Conservation (phyloP, 345 rosid genomes). For the Syzygium jambos region DNA sequence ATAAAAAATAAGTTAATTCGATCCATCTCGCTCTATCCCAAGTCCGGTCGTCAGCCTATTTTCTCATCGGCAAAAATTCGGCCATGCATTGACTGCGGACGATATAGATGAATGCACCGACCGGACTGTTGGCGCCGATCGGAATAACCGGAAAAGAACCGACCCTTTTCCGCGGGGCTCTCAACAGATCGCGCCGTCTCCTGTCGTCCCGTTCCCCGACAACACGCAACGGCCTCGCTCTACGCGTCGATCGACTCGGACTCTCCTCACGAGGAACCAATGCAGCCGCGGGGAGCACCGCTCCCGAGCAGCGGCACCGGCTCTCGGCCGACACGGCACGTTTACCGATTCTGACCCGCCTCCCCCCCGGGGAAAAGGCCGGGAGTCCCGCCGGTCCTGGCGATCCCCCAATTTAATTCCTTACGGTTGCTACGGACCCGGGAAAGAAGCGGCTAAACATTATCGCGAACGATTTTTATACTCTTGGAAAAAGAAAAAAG, state of each 20-base stretch:
- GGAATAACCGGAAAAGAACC: not conserved
- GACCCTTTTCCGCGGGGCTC: not conserved
- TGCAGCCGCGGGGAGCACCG: too few species aligned
- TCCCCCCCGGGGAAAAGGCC: too few species aligned
- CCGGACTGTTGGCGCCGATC: not conserved
- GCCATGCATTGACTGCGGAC: rapidly evolving
- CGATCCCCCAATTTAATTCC: rapidly evolving
- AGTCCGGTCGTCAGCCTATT: too few species aligned
- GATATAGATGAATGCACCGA: not conserved
- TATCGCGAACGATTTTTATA: not conserved
- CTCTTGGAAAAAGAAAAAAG: not conserved
- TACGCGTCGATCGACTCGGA: rapidly evolving
- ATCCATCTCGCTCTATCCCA: not conserved
- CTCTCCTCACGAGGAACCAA: rapidly evolving
- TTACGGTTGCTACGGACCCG: not conserved
- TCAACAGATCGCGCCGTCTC: rapidly evolving
- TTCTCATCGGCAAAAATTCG: not conserved
- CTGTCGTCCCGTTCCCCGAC: rapidly evolving
- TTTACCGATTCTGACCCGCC: too few species aligned
- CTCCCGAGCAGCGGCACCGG: not conserved
- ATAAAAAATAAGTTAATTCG: too few species aligned
- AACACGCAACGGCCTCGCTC: not conserved
- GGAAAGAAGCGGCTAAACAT: not conserved
- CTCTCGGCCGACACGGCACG: not conserved
- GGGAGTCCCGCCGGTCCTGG: rapidly evolving